A percentile compares a stretch with the other conserved stretches of the same genome.
Evolutionary conservation across 257 asterid genomes (phyloP).

Genomic region (Solanum chiquidenum): DNA sequence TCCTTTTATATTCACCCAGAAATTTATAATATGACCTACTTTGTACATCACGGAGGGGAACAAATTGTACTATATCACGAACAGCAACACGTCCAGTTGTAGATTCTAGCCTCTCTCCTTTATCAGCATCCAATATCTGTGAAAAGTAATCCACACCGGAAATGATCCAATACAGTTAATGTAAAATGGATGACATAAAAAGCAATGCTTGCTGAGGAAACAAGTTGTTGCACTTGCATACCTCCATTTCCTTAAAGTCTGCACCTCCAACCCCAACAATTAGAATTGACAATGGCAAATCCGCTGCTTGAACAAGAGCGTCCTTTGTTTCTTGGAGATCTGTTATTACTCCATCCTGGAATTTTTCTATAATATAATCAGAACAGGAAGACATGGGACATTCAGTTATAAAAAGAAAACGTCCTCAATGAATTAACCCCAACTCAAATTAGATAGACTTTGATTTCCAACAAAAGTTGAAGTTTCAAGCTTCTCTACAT

Average conservation of each 20-base stretch:
- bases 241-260: slow-evolving; percentile 98
- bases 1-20: not conserved
- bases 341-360: slow-evolving; percentile 94
- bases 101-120: slow-evolving; percentile 82
- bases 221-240: slow-evolving; percentile 14
- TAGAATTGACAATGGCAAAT: slow-evolving; percentile 87
- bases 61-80: slow-evolving; percentile 94
- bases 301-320: slow-evolving; percentile 87
- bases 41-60: slow-evolving; percentile 84
- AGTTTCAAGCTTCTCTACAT: not conserved
- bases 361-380: not conserved
- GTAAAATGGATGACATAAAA: not conserved
- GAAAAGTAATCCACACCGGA: not conserved
- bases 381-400: not conserved
- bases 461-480: not conserved
- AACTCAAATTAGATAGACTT: not conserved
- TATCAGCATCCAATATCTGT: slow-evolving; percentile 92
- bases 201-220: not conserved
- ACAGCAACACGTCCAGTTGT: slow-evolving; percentile 85
- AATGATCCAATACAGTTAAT: slow-evolving; percentile 2
- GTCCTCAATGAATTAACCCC: not conserved
- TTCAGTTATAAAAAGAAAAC: not conserved
- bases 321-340: slow-evolving; percentile 98
- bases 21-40: slow-evolving; percentile 29
- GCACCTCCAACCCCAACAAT: slow-evolving; percentile 99